phyloP scores from a whole-genome alignment of 2,329 filamentous ascomycete genomes.

The Fusarium nurragi region DNA sequence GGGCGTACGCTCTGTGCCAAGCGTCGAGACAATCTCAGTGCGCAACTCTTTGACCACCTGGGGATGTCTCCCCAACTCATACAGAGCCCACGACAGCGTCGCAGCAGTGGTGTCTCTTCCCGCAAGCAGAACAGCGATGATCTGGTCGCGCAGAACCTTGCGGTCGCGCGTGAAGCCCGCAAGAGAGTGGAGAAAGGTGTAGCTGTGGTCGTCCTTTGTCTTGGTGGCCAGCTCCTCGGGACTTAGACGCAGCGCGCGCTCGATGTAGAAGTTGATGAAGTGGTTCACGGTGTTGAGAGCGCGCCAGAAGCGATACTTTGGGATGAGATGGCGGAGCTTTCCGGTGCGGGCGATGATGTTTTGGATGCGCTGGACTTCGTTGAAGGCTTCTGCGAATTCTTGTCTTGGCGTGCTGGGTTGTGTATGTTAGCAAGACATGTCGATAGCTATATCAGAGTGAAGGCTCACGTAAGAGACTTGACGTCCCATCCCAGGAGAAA shows the following conservation, averaged over 20 bases:
- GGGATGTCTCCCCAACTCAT: slow-evolving; percentile 80
- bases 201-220: slow-evolving; percentile 74
- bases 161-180: slow-evolving; percentile 79
- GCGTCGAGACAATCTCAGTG: slow-evolving; percentile 72
- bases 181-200: slow-evolving; percentile 88
- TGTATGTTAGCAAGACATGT: background rate
- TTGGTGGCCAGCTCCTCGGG: slow-evolving; percentile 77
- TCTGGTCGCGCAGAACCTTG: slow-evolving; percentile 81
- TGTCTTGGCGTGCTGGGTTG: slow-evolving; percentile 62
- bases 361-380: slow-evolving; percentile 79
- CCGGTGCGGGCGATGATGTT: slow-evolving; percentile 72
- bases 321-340: slow-evolving; percentile 69
- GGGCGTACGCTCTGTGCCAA: slow-evolving; percentile 70
- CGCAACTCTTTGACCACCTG: slow-evolving; percentile 74
- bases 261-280: slow-evolving; percentile 82
- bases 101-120: slow-evolving; percentile 88
- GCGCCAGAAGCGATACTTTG: slow-evolving; percentile 69
- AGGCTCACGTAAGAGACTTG: slow-evolving; percentile 62
- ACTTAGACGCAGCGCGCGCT: slow-evolving; percentile 73
- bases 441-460: background rate
- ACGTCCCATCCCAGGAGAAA: slow-evolving; percentile 85
- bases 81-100: slow-evolving; percentile 82
- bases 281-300: slow-evolving; percentile 75
- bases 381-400: slow-evolving; percentile 83
- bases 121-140: slow-evolving; percentile 83